Base-by-base conservation (phyloP, 179 eudicot genomes). In the Carnegiea gigantea region DNA sequence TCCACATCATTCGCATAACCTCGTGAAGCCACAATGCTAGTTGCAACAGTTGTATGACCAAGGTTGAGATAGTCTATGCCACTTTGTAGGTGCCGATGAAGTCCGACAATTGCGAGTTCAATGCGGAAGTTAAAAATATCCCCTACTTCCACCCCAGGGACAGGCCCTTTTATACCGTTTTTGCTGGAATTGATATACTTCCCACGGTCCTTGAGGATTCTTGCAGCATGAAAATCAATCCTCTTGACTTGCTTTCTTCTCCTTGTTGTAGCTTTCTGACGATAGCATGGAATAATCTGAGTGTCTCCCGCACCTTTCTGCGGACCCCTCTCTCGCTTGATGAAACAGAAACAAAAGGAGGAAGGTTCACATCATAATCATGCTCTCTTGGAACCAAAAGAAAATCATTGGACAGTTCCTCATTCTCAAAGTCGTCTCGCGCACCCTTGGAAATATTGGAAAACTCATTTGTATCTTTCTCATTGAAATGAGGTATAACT, bases 71-170 rank as follows among this genome's bases (percentile, higher is more conserved):
- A 89, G 87, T 92, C 98, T 82, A 96, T 96, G 77, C 98, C 98
- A 77, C 78, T 86, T 80, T 92, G 93, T 70, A 73, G 87, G 3
- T 77, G 91, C 33, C 89, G 89, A 83, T 96, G 99, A 84, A 96
- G 83, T 57, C 98, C 99, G 71, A 94, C 83, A 85, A 93, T 85
- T 67, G 87, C 88, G 24, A 96, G 97, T 79, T 96, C 98, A 21
- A 86, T 88, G 57, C 97, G 92, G 75, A 86, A 96, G 53, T 89
- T 92, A 78, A 92, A 94, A 84, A 90, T 86, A 46, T 94, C 97
- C 9, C 96, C 96, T 38, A 94, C 91, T 87, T 94, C 96, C 77
- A 96, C 91, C 68, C 98, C 99, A 1, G 99, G 96, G 24, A 96
- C 91, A 36, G 86, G 65, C 78, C 99, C 98, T 44, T 90, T 6